Percentiles rank a stretch among this genome's conserved stretches.
Conservation (phyloP, 129 eudicot species). For the Chrysanthemum seticuspe region DNA sequence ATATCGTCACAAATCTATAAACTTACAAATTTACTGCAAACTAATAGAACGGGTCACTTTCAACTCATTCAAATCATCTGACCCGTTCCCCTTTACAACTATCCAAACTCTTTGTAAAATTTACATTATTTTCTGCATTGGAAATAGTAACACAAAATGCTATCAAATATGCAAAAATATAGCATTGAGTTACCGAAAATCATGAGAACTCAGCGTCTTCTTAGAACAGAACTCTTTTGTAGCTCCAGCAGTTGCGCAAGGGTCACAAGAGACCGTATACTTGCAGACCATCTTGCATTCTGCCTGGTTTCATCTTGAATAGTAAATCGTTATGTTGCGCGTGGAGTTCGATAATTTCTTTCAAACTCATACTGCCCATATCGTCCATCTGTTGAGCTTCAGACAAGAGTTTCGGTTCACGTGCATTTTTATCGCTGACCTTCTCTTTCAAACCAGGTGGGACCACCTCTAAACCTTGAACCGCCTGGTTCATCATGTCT, state of each 20-base stretch:
- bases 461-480: conserved; percentile 64
- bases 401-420: conserved; percentile 55
- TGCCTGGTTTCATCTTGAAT: conserved; percentile 71
- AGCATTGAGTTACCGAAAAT: not conserved
- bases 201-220: conserved; percentile 34
- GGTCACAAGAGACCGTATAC: conserved; percentile 66
- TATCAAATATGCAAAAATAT: too few relatives aligned
- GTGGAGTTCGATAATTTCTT: conserved; percentile 61
- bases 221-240: conserved; percentile 42
- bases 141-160: too few relatives aligned
- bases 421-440: conserved; percentile 16
- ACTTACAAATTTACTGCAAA: too few relatives aligned
- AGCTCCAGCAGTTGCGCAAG: conserved; percentile 69
- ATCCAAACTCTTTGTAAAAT: too few relatives aligned
- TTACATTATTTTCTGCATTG: too few relatives aligned
- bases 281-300: conserved; percentile 56
- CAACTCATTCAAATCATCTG: too few relatives aligned
- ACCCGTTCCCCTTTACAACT: too few relatives aligned
- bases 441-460: conserved; percentile 57
- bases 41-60: too few relatives aligned
- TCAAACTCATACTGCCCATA: conserved; percentile 58
- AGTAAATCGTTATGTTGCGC: conserved; percentile 66
- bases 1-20: too few relatives aligned
- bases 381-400: conserved; percentile 45
- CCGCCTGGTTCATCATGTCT: conserved; percentile 80